Conservation (phyloP, 2,329 filamentous ascomycete species). For the Talaromyces sp. region DNA sequence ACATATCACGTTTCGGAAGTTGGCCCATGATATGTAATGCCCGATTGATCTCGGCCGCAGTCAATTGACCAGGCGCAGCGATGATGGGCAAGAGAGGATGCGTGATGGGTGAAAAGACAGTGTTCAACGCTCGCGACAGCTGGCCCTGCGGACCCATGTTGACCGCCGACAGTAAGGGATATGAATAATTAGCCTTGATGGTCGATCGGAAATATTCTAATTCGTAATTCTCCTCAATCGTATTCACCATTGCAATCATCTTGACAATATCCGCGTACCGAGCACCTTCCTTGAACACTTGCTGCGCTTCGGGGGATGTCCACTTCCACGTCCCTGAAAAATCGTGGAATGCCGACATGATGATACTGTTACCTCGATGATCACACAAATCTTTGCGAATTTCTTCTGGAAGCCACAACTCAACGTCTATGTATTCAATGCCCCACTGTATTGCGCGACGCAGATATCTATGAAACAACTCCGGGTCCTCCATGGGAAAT, state of each 20-base stretch:
- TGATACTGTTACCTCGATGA: slow-evolving; percentile 71
- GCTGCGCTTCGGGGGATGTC: slow-evolving; percentile 69
- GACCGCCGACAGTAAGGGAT: slow-evolving; percentile 74
- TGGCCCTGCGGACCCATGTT: slow-evolving; percentile 88
- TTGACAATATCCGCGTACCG: slow-evolving; percentile 82
- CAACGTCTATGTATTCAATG: slow-evolving; percentile 84
- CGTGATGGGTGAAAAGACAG: slow-evolving; percentile 82
- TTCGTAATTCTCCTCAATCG: slow-evolving; percentile 83
- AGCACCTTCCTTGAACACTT: slow-evolving; percentile 67
- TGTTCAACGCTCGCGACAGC: slow-evolving; percentile 77
- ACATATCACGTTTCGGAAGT: slow-evolving; percentile 74
- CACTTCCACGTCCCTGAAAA: slow-evolving; percentile 82
- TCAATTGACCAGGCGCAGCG: slow-evolving; percentile 80
- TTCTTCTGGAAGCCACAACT: slow-evolving; percentile 77
- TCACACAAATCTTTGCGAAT: slow-evolving; percentile 67
- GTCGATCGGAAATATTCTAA: slow-evolving; percentile 82
- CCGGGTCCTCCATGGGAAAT: slow-evolving; percentile 78
- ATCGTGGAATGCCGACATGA: slow-evolving; percentile 91
- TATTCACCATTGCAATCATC: slow-evolving; percentile 81
- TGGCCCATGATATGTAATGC: slow-evolving; percentile 76
- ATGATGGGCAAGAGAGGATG: slow-evolving; percentile 80
- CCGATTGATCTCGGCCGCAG: slow-evolving; percentile 78
- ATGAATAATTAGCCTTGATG: slow-evolving; percentile 65
- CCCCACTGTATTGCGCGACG: slow-evolving; percentile 83
- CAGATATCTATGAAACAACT: slow-evolving; percentile 74